Conservation (phyloP, 371 early-diverging fungal species). For the Blakeslea trispora region DNA sequence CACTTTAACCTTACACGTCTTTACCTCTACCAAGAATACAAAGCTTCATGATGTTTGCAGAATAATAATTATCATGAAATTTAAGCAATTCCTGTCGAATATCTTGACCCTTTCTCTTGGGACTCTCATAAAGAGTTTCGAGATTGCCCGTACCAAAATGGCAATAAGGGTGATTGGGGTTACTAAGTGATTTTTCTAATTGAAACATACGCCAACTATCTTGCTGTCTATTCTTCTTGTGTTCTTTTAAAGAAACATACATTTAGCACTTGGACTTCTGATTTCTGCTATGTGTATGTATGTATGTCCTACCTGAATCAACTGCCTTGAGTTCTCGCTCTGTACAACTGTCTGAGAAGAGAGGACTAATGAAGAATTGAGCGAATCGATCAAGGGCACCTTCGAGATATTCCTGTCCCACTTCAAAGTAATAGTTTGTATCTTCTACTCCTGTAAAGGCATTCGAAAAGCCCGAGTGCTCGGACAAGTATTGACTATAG, state of each 20-base stretch:
- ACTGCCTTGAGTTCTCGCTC: slow-evolving; percentile 94
- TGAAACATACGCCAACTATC: slow-evolving; percentile 88
- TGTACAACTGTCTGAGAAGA: slow-evolving; percentile 84
- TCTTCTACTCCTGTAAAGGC: slow-evolving; percentile 91
- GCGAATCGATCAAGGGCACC: slow-evolving; percentile 94
- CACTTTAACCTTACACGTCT: too few relatives aligned
- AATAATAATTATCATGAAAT: slow-evolving; percentile 89
- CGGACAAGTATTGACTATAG: slow-evolving; percentile 83
- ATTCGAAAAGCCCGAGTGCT: slow-evolving; percentile 93
- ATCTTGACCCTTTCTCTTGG: slow-evolving; percentile 72
- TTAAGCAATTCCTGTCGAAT: slow-evolving; percentile 84
- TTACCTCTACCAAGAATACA: slow-evolving; percentile 86
- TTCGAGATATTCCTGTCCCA: slow-evolving; percentile 81
- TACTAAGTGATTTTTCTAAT: slow-evolving; percentile 80
- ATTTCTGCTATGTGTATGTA: too few relatives aligned
- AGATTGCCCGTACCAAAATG: slow-evolving; percentile 88
- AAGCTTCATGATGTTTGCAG: slow-evolving; percentile 94
- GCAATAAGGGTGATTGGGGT: slow-evolving; percentile 80
- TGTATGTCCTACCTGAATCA: slow-evolving; percentile 85
- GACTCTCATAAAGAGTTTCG: slow-evolving; percentile 81
- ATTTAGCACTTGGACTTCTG: too few relatives aligned
- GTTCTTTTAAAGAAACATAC: slow-evolving; percentile 61
- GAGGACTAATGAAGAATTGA: slow-evolving; percentile 91
- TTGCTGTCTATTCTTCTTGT: slow-evolving; percentile 88
- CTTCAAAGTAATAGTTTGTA: slow-evolving; percentile 96